Conservation (phyloP, 805 yeast species). For the Candida insectorum region DNA sequence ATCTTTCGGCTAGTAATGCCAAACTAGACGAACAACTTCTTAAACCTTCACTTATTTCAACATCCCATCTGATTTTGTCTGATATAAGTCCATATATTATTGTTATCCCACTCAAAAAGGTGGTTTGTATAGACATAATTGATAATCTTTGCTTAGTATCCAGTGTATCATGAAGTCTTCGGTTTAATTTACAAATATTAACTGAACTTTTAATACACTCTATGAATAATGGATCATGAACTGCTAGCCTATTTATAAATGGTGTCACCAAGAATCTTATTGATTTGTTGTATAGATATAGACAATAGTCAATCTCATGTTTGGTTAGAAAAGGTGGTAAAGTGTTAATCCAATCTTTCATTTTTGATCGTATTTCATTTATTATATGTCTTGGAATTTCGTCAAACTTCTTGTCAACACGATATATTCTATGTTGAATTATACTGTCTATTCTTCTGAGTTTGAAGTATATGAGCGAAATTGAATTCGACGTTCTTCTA, state of each 20-base stretch:
- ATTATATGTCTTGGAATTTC: constrained; percentile 5
- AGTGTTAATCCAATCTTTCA: constrained; percentile 6
- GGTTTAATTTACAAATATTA: constrained; percentile 6
- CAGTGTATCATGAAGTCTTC: constrained; percentile 6
- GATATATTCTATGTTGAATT: constrained; percentile 6
- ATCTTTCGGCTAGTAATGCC: constrained; percentile 3
- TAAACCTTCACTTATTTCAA: constrained; percentile 6
- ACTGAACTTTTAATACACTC: constrained; percentile 8
- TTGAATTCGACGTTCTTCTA: constrained; percentile 2
- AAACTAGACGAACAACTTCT: constrained; percentile 7
- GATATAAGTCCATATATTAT: constrained; percentile 6
- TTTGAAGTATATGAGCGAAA: constrained; percentile 3
- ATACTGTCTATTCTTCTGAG: constrained; percentile 5
- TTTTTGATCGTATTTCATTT: constrained; percentile 1
- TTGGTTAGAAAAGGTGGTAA: constrained; percentile 2
- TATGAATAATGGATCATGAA: constrained; percentile 6
- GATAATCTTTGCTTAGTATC: constrained; percentile 2
- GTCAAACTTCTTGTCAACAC: constrained; percentile 4
- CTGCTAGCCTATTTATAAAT: constrained; percentile 4
- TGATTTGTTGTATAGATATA: constrained; percentile 7
- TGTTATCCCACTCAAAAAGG: constrained; percentile 9
- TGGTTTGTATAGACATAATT: constrained; percentile 5
- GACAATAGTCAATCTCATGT: constrained; percentile 6
- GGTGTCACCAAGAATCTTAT: constrained; percentile 5
- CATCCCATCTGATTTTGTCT: constrained; percentile 3